Evolutionary conservation across 371 early-diverging fungal species (phyloP), one percentile per base, ranked within the genome.

Genomic region (Fennellomyces sp.): DNA sequence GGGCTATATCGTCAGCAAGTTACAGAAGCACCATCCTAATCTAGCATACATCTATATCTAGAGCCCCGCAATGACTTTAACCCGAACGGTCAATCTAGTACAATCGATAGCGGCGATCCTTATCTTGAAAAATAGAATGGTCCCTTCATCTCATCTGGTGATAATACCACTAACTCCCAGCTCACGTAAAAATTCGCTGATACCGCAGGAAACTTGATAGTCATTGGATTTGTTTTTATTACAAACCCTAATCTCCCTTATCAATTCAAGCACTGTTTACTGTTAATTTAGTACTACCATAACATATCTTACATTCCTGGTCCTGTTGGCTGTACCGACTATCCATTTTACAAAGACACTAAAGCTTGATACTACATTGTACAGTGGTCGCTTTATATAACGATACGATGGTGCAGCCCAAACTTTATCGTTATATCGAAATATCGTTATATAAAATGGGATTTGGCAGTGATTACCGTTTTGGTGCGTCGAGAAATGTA

Each of bases 281-380:
- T 48, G 0, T 41, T 73, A 39, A 68, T 58, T 23, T 45, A 55
- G n/a, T 69, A 73, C 38, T 19, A 69, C 33, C 54, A 69, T 25
- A 25, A 23, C 17, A 64, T 63, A 5, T 73, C 69, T 28, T 73
- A 64, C 27, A 49, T 52, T 8, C n/a, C 17, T 27, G 47, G 47
- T 0, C 10, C 27, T 11, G 54, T 25, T 38, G 73, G 73, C 2
- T 66, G 60, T 15, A 62, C 38, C 3, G 73, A 73, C 36, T 69
- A 73, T 47, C 68, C 68, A 19, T 65, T 63, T 35, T 65, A 72
- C 23, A 25, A 68, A 21, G 45, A 45, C 87, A 86, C 67, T n/a
- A n/a, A n/a, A n/a, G n/a, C n/a, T n/a, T n/a, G n/a, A n/a, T n/a
- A n/a, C n/a, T n/a, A n/a, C n/a, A n/a, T n/a, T n/a, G n/a, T n/a